Evolutionary conservation across 225 moss, liverwort and hornwort genomes (phyloP).

Genomic region (Polytrichum formosum): DNA sequence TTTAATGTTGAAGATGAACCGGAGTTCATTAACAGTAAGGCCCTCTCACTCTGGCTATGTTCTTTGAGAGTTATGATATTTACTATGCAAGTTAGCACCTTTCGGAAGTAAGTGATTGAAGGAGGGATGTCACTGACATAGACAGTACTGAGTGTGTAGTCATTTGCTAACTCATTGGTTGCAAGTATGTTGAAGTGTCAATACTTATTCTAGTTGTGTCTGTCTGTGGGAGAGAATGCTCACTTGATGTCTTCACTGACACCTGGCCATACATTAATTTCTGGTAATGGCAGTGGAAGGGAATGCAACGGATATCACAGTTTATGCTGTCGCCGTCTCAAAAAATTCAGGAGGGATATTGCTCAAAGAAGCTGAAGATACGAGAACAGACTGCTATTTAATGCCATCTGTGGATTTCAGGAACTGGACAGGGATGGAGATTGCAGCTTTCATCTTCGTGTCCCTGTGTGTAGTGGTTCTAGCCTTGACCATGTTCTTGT

Average conservation of each 20-base stretch:
- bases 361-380: conserved; percentile 42
- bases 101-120: too few relatives aligned
- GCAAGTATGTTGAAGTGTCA: neutral
- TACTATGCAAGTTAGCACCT: too few relatives aligned
- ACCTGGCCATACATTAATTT: too few relatives aligned
- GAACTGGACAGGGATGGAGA: conserved; percentile 65
- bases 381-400: conserved; percentile 43
- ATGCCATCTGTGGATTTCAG: conserved; percentile 53
- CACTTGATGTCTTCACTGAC: neutral
- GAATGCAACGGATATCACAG: conserved; percentile 38
- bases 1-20: conserved; percentile 46
- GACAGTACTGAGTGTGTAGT: neutral
- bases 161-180: neutral
- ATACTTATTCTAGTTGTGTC: neutral
- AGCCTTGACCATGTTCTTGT: conserved; percentile 56
- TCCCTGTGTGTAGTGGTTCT: conserved; percentile 54
- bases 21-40: conserved; percentile 57
- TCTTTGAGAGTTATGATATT: neutral
- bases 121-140: too few relatives aligned
- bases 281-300: conserved; percentile 46
- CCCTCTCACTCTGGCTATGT: neutral
- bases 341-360: conserved; percentile 41
- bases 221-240: too few relatives aligned
- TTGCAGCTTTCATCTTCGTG: conserved; percentile 50
- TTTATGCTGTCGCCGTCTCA: conserved; percentile 51